phyloP scores from a whole-genome alignment of 768 basidiomycete genomes.

The Lactarius vividus region DNA sequence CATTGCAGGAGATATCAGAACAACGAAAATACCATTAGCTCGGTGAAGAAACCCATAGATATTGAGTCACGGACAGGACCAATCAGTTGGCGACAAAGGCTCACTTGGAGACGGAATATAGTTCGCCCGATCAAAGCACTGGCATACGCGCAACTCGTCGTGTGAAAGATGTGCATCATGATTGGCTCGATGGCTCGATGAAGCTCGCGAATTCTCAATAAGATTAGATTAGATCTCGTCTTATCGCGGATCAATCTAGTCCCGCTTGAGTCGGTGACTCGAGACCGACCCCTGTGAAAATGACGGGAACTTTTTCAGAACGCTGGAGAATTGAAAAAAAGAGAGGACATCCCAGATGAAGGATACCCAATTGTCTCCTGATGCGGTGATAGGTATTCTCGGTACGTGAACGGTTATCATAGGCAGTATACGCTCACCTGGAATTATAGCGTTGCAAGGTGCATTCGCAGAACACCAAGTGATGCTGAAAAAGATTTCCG shows the following conservation, averaged over 20 bases:
- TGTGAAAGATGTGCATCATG: no score
- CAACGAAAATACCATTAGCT: no score
- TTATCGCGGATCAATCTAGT: not conserved
- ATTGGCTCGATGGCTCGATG: no score
- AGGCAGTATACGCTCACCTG: not conserved
- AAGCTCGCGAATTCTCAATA: not conserved
- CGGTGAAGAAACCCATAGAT: no score
- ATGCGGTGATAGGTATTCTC: conserved; percentile 26
- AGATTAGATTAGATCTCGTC: not conserved
- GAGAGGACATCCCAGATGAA: conserved; percentile 22
- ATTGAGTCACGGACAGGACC: no score
- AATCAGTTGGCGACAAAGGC: no score
- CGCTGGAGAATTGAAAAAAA: not conserved
- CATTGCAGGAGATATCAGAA: no score
- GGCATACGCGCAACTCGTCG: no score
- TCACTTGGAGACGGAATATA: no score
- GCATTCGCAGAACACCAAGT: conserved; percentile 87
- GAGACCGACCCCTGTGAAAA: not conserved
- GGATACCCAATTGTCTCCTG: conserved; percentile 14
- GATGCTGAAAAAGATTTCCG: conserved; percentile 57
- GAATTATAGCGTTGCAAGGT: conserved; percentile 78
- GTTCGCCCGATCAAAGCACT: no score
- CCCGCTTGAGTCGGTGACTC: not conserved
- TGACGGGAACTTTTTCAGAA: not conserved
- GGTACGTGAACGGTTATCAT: conserved; percentile 10